Evolutionary conservation across 2,329 filamentous ascomycete genomes (phyloP).

Genomic region (Cytospora schulzeri): DNA sequence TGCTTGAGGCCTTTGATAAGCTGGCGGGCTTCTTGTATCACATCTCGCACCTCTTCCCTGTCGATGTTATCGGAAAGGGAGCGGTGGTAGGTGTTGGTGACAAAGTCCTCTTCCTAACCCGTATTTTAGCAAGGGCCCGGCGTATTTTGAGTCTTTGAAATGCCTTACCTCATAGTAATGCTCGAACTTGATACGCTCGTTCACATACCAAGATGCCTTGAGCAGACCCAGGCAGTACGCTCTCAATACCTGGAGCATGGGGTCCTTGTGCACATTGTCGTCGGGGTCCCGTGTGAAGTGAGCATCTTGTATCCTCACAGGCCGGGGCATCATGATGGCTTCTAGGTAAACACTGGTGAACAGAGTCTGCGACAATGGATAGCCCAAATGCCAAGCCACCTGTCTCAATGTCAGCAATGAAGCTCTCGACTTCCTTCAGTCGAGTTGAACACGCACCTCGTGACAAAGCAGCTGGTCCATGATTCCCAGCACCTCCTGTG

Average conservation of each 20-base stretch:
- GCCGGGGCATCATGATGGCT: conserved; percentile 72
- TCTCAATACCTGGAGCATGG: conserved; percentile 67
- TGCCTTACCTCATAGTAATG: conserved; percentile 80
- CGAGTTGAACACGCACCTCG: conserved; percentile 60
- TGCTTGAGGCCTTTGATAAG: conserved; percentile 49
- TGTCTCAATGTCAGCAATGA: conserved; percentile 39
- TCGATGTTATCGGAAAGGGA: conserved; percentile 69
- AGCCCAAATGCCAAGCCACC: conserved; percentile 98
- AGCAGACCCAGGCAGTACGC: conserved; percentile 85
- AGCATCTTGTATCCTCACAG: conserved; percentile 64
- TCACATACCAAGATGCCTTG: conserved; percentile 80
- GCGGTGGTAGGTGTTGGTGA: conserved; percentile 86
- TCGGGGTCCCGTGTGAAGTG: conserved; percentile 55
- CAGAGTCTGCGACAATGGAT: conserved; percentile 90
- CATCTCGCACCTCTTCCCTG: conserved; percentile 54
- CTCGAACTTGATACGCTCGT: conserved; percentile 75
- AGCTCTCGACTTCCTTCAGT: too few species aligned
- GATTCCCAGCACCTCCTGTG: conserved; percentile 84
- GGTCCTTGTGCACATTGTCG: conserved; percentile 39
- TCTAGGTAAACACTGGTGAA: conserved; percentile 94
- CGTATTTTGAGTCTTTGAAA: conserved; percentile 28
- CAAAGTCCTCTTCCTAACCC: conserved; percentile 90
- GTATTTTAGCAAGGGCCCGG: background rate
- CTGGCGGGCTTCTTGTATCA: conserved; percentile 57
- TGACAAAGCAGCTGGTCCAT: conserved; percentile 91